A percentile compares a stretch with the other conserved stretches of the same genome.
These are phyloP conservation scores for Emiliania huxleyi DNA, from an alignment of 78 protist genomes.

Conservation along the genomic window DNA sequence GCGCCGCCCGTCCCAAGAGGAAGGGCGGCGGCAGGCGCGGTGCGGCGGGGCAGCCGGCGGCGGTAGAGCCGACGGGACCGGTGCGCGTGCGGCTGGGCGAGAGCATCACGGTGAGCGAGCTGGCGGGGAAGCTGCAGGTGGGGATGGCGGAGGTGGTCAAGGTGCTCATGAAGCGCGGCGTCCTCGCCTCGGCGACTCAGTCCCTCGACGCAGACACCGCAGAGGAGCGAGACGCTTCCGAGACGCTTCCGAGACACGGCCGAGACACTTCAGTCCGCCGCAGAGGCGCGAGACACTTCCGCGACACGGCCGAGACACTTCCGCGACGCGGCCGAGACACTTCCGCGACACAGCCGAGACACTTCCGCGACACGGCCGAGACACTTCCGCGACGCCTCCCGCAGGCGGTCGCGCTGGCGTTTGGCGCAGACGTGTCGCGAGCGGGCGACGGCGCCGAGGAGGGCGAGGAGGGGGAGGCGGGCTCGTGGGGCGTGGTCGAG, in stretches of 20 bases:
- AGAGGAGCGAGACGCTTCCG: too few relatives aligned
- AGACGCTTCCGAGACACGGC: too few relatives aligned
- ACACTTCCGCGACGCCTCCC: too few relatives aligned
- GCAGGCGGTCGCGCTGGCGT: not conserved
- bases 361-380: too few relatives aligned
- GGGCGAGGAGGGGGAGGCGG: not conserved
- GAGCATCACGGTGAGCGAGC: not conserved
- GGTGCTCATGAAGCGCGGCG: not conserved
- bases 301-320: too few relatives aligned
- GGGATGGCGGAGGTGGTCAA: not conserved
- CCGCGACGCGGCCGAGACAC: too few relatives aligned
- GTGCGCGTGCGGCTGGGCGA: not conserved
- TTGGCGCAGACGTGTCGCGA: not conserved
- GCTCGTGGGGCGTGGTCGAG: not conserved
- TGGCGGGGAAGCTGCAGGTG: not conserved
- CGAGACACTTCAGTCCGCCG: too few relatives aligned
- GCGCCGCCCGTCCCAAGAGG: not conserved
- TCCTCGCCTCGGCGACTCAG: constrained; percentile 1
- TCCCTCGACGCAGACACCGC: not conserved
- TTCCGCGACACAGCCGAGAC: too few relatives aligned
- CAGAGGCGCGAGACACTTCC: too few relatives aligned
- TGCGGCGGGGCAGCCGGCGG: not conserved
- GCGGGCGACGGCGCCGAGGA: not conserved
- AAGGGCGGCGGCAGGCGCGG: not conserved
- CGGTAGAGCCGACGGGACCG: not conserved